These are phyloP conservation scores for Talaromyces sp. DNA, from an alignment of 2,329 filamentous ascomycete species.

Conservation along the genomic window DNA sequence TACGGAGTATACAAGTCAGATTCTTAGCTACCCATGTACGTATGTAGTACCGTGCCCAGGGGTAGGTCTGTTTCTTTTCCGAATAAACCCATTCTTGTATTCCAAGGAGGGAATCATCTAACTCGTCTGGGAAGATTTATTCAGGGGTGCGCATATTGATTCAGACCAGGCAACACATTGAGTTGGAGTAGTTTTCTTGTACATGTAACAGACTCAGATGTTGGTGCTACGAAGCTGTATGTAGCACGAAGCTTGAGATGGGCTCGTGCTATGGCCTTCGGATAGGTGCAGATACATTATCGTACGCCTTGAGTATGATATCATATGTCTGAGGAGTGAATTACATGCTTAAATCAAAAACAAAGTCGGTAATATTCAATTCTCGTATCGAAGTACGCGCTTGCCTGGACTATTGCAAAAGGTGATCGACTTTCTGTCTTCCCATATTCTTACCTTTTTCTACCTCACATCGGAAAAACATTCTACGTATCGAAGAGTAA, in stretches of 20 bases:
- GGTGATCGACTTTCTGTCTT: not conserved
- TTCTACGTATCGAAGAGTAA: not conserved
- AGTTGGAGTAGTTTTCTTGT: not conserved
- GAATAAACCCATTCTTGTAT: not conserved
- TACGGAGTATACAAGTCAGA: not conserved
- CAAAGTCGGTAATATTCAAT: not conserved
- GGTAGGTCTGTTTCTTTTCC: not conserved
- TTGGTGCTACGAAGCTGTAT: not conserved
- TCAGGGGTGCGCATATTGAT: constrained; percentile 1
- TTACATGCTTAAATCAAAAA: not conserved
- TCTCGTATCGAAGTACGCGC: not conserved
- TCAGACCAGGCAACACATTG: not conserved
- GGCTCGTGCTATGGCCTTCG: not conserved
- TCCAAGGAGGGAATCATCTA: not conserved
- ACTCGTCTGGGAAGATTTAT: not conserved
- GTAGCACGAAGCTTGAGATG: not conserved
- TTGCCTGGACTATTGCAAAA: not conserved
- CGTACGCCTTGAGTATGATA: not conserved
- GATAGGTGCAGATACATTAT: not conserved
- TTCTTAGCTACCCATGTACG: not conserved
- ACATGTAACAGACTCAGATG: not conserved
- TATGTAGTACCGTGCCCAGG: not conserved
- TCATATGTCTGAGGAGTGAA: not conserved
- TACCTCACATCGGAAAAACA: not conserved
- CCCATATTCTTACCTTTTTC: not conserved